Evolutionary conservation across 495 filamentous ascomycete species (phyloP).

Genomic region (Aeminium ludgeri): DNA sequence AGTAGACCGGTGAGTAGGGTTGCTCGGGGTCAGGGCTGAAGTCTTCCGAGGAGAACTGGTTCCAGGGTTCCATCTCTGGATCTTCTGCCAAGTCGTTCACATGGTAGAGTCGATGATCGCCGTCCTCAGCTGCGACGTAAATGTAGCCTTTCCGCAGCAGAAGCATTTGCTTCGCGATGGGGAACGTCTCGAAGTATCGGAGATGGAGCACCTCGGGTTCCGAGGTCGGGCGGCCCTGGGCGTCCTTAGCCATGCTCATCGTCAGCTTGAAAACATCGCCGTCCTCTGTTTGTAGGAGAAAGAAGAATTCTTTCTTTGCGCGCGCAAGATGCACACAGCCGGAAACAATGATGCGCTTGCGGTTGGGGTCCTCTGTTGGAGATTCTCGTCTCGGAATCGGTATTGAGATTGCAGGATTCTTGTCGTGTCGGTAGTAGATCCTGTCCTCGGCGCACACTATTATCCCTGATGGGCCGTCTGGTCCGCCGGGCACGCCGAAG

Average conservation of each 20-base stretch:
- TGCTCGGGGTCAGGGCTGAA: slow-evolving; percentile 40
- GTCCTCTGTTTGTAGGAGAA: slow-evolving; percentile 86
- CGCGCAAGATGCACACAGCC: slow-evolving; percentile 76
- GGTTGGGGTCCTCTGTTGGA: slow-evolving; percentile 75
- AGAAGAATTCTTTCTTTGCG: slow-evolving; percentile 94
- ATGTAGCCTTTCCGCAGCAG: slow-evolving; percentile 94
- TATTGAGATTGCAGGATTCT: slow-evolving; percentile 75
- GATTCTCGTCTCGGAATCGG: slow-evolving; percentile 75
- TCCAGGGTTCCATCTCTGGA: slow-evolving; percentile 45
- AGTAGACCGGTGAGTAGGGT: slow-evolving; percentile 59
- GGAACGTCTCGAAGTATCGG: slow-evolving; percentile 96
- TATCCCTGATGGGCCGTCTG: slow-evolving; percentile 85
- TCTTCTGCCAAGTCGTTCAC: slow-evolving; percentile 97
- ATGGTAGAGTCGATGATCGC: slow-evolving; percentile 90
- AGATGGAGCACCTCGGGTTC: slow-evolving; percentile 74
- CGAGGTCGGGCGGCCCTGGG: slow-evolving; percentile 55
- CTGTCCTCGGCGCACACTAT: slow-evolving; percentile 88
- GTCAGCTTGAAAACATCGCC: slow-evolving; percentile 96
- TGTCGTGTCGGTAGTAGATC: slow-evolving; percentile 86
- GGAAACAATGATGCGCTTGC: slow-evolving; percentile 69
- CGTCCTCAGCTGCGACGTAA: slow-evolving; percentile 80
- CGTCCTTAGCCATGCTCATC: slow-evolving; percentile 75
- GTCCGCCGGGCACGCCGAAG: slow-evolving; percentile 90
- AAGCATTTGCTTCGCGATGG: slow-evolving; percentile 65
- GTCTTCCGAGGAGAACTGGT: slow-evolving; percentile 12